Base-by-base conservation (phyloP, 495 filamentous ascomycete genomes). In the Xeromyces bisporus region DNA sequence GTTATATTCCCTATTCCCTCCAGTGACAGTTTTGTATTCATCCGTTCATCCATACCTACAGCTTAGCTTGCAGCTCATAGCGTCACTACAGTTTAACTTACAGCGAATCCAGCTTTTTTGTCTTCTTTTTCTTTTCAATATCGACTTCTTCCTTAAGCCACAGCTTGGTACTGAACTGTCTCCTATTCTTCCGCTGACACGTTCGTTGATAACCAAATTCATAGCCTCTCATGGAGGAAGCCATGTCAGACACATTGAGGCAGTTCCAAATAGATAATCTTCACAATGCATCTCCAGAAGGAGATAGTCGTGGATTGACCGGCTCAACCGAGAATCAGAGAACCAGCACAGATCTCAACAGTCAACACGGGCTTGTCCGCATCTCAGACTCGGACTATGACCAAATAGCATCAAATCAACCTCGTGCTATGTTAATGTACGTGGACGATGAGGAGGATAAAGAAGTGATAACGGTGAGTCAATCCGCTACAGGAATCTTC, bases 381-480 rank as follows among this genome's bases (percentile, higher is more conserved):
- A 41, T 67, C 26, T 56, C 56, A 24, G 39, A 51, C 8, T 39
- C 50, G 3, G 55, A 66, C 15, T 72, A 72, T 32, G 60, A 72
- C 39, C 43, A 61, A 15, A 50, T 68, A 30, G 53, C 64, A 9
- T 41, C 38, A 10, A 53, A 39, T 29, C 46, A 69, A 40, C 66
- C 68, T n/a, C 53, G 55, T 18, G 63, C 66, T 8, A 54, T 50
- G 15, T 35, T 72, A 32, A 67, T 51, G 8, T 72, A 72, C 44
- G 17, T 59, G 10, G 68, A 72, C 39, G 63, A 69, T 21, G 67
- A 71, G 20, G 67, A 71, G 37, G 64, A 68, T 39, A 64, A 55
- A 1, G 64, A 67, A 32, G 39, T 58, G 25, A 71, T 72, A 31
- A 68, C 56, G 10, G 68, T 70, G 42, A 50, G 62, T 44, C n/a